phyloP scores from a whole-genome alignment of 2,329 filamentous ascomycete species.

The Paecilomyces niveus region DNA sequence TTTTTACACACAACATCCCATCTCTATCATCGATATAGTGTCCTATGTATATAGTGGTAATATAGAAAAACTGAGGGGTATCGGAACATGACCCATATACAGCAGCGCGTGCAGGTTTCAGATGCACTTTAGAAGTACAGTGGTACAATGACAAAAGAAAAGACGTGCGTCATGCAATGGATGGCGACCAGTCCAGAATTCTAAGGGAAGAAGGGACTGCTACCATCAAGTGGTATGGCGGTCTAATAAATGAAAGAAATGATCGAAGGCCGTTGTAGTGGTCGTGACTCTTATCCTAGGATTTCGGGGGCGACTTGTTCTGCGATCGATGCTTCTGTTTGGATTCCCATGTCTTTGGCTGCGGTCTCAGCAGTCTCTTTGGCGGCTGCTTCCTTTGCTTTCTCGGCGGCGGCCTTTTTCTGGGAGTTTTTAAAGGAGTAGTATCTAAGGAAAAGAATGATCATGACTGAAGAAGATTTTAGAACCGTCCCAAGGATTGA shows the following conservation, averaged over 20 bases:
- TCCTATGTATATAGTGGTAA: background rate
- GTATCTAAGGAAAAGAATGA: constrained; percentile 40
- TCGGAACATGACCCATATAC: background rate
- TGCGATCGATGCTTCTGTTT: constrained; percentile 5
- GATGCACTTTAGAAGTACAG: background rate
- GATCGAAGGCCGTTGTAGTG: background rate
- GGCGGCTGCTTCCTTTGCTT: constrained; percentile 25
- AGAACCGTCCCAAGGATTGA: background rate
- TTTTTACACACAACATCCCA: background rate
- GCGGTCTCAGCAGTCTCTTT: constrained; percentile 23
- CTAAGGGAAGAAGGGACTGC: background rate
- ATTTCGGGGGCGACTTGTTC: constrained; percentile 8
- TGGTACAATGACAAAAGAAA: background rate
- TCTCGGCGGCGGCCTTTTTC: constrained; percentile 25
- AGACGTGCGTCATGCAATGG: background rate
- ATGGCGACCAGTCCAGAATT: background rate
- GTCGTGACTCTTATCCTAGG: constrained; percentile 5
- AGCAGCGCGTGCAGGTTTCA: background rate
- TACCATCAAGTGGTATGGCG: background rate
- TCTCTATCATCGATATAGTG: background rate
- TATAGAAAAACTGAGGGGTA: background rate
- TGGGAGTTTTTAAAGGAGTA: constrained; percentile 33
- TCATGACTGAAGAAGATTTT: constrained; percentile 32
- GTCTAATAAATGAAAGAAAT: background rate
- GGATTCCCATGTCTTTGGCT: constrained; percentile 8